Base-by-base conservation (phyloP, 2,329 filamentous ascomycete species). In the Pyrenochaeta sp. region DNA sequence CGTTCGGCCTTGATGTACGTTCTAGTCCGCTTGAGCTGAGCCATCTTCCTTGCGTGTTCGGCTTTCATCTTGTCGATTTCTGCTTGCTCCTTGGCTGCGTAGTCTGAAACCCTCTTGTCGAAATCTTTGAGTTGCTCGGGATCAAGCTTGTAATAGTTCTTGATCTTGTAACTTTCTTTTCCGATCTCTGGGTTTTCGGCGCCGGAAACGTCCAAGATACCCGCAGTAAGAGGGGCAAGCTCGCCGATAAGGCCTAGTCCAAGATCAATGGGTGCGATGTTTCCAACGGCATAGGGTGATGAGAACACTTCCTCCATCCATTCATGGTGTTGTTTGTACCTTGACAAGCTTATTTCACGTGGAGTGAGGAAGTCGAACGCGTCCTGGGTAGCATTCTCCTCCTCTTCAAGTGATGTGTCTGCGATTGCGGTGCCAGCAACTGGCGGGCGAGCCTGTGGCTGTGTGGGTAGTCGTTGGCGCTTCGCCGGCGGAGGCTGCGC, bases 271-370 rank as follows among this genome's bases (percentile, higher is more conserved):
- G 93, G 91, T 7, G 87, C 84, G 44, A 99, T 96, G 66, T 95
- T 90, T 35, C 82, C 82, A 50, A 93, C 88, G 17, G 88, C 81
- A 66, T 96, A 96, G 0, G 92, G 90, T 1, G 93, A 97, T 1
- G 89, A 90, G 40, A 97, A 82, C 19, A 99, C 86, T 72, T 99
- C 93, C 65, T 97, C 94, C 90, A 99, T 96, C 94, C 93, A 97
- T 69, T 96, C 90, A 63, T 99, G 93, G 61, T 99, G 95, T 66
- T 96, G 91, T 67, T 87, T 87, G 70, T 96, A 99, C 41, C 94
- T 84, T 53, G 85, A 84, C 48, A 90, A 78, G 58, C 91, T 96
- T 49, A 99, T 88, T 53, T 99, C 94, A 29, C 92, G 83, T 3
- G 92, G 92, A 0, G 90, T 93, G 51, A 96, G 77, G 52, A 90